phyloP scores from a whole-genome alignment of 805 yeast species.

The Candida takata region DNA sequence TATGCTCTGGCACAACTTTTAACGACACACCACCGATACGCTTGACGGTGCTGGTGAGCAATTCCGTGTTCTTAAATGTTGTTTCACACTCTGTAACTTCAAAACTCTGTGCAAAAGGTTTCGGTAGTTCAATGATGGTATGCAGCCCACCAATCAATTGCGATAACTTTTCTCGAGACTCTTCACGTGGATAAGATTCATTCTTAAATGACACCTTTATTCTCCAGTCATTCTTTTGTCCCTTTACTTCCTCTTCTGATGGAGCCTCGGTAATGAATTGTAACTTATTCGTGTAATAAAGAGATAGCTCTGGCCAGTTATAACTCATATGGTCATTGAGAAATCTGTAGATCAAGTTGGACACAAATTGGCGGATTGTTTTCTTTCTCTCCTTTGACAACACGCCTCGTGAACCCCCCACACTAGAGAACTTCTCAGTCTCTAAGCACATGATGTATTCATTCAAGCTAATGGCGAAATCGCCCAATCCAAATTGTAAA shows the following conservation, averaged over 20 bases:
- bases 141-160: not conserved
- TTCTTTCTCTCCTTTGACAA: slow-evolving; percentile 2
- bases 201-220: not conserved
- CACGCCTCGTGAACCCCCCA: not conserved
- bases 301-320: not conserved
- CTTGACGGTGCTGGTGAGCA: not conserved
- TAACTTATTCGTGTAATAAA: not conserved
- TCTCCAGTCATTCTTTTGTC: slow-evolving; percentile 1
- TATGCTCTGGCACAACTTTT: not conserved
- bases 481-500: no score
- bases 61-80: not conserved
- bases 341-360: not conserved
- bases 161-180: not conserved
- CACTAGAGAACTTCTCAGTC: not conserved
- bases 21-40: not conserved
- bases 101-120: not conserved
- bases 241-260: not conserved
- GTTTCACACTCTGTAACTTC: not conserved
- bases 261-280: not conserved
- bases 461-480: not conserved
- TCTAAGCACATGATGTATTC: not conserved
- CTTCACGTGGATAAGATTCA: not conserved
- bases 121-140: not conserved
- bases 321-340: slow-evolving; percentile 1
- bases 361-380: not conserved